Evolutionary conservation across 495 filamentous ascomycete species (phyloP).

Genomic region (Polyplosphaeria fusca): DNA sequence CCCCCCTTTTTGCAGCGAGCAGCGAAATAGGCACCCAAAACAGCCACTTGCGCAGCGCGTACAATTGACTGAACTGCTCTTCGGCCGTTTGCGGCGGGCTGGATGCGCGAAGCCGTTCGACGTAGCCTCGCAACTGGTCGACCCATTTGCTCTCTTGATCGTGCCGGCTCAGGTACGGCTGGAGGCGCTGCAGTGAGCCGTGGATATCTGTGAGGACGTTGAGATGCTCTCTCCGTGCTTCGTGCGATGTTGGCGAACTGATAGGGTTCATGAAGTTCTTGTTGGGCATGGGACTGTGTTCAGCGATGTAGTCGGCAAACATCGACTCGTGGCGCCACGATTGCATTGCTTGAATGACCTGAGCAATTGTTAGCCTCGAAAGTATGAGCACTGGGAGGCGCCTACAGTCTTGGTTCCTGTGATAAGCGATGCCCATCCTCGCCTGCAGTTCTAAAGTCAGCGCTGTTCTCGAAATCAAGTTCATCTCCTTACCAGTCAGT

Average conservation of each 20-base stretch:
- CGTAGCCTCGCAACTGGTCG: slow-evolving; percentile 74
- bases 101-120: slow-evolving; percentile 72
- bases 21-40: slow-evolving; percentile 85
- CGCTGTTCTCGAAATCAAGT: slow-evolving; percentile 12
- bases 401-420: slow-evolving; percentile 83
- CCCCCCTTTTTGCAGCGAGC: slow-evolving; percentile 56
- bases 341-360: slow-evolving; percentile 89
- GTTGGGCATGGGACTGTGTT: slow-evolving; percentile 62
- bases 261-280: slow-evolving; percentile 50
- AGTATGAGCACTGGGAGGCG: slow-evolving; percentile 2
- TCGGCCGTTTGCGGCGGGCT: slow-evolving; percentile 69
- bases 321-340: slow-evolving; percentile 87
- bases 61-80: slow-evolving; percentile 83
- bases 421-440: slow-evolving; percentile 86
- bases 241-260: slow-evolving; percentile 54
- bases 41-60: slow-evolving; percentile 82
- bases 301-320: slow-evolving; percentile 78
- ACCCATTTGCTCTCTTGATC: slow-evolving; percentile 72
- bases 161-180: slow-evolving; percentile 66
- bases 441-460: slow-evolving; percentile 62
- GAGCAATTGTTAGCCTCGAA: slow-evolving; percentile 41
- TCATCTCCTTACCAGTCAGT: slow-evolving; percentile 78
- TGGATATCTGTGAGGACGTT: slow-evolving; percentile 62
- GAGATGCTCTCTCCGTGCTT: slow-evolving; percentile 65
- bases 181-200: slow-evolving; percentile 66